phyloP scores from a whole-genome alignment of 352 stramenopile species.

The Phytophthora quininea region DNA sequence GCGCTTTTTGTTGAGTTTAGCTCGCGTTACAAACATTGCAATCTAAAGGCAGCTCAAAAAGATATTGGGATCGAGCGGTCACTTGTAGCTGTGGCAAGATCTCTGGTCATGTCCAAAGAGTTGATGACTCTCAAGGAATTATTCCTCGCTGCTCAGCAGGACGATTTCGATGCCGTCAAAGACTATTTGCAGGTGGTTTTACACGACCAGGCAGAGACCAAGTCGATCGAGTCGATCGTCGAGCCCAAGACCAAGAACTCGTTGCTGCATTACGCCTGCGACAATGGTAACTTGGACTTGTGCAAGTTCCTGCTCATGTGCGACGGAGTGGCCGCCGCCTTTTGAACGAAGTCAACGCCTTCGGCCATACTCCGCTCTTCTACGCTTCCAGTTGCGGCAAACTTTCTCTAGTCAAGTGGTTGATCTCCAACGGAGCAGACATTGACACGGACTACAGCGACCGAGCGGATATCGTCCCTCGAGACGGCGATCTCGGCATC shows the following conservation, averaged over 20 bases:
- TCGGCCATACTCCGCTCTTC: slow-evolving; percentile 81
- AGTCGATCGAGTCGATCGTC: slow-evolving; percentile 45
- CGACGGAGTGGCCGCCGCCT: slow-evolving; percentile 55
- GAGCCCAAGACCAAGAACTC: slow-evolving; percentile 78
- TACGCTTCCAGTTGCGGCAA: slow-evolving; percentile 79
- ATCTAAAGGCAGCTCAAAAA: too few species aligned
- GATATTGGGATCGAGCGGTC: too few species aligned
- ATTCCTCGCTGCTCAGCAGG: slow-evolving; percentile 70
- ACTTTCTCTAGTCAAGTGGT: slow-evolving; percentile 78
- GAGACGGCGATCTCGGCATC: slow-evolving; percentile 65
- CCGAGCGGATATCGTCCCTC: slow-evolving; percentile 46
- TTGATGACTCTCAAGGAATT: slow-evolving; percentile 64
- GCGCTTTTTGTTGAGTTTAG: too few species aligned
- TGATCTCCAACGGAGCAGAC: slow-evolving; percentile 84
- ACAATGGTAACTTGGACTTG: slow-evolving; percentile 82
- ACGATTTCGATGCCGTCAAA: slow-evolving; percentile 65
- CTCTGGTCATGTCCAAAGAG: slow-evolving; percentile 13
- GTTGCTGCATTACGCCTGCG: slow-evolving; percentile 79
- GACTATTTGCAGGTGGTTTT: slow-evolving; percentile 67
- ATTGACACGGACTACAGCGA: slow-evolving; percentile 86
- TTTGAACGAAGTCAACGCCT: slow-evolving; percentile 81
- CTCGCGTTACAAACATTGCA: too few species aligned
- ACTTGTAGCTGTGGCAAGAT: too few species aligned
- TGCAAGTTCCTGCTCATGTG: slow-evolving; percentile 86
- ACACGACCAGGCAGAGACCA: slow-evolving; percentile 29